Conservation (phyloP, 306 rosid genomes). For the Medicago arabica region DNA sequence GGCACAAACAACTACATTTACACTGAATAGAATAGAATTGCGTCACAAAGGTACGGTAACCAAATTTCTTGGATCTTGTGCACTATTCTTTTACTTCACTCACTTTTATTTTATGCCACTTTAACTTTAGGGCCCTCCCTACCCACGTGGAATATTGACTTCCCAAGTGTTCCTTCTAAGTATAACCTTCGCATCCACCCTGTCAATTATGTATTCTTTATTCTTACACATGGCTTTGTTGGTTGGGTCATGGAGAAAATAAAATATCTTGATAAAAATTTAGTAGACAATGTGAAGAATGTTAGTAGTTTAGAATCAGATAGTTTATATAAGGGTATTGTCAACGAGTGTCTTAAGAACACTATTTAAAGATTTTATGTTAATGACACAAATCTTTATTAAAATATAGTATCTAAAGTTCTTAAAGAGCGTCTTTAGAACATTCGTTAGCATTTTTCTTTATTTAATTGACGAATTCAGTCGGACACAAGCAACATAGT, state of each 20-base stretch:
- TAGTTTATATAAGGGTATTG: no score
- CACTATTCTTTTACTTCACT: conserved; percentile 9
- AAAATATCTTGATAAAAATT: neutral
- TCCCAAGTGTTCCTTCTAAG: conserved; percentile 2
- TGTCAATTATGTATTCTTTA: conserved; percentile 1
- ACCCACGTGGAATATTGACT: conserved; percentile 47
- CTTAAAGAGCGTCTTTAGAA: no score
- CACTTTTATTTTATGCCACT: conserved; percentile 27
- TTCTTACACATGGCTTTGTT: conserved; percentile 24
- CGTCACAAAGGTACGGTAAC: conserved; percentile 37
- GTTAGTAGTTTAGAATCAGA: no score
- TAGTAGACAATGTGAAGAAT: neutral
- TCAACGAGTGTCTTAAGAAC: no score
- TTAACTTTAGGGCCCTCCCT: conserved; percentile 19
- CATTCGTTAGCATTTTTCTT: no score
- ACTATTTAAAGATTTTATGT: no score
- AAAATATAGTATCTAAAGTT: no score
- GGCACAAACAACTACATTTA: conserved; percentile 8
- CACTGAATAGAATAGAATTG: conserved; percentile 21
- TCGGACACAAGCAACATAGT: no score
- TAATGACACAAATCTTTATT: no score
- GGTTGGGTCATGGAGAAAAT: neutral
- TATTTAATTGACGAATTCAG: no score
- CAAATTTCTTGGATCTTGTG: conserved; percentile 54
- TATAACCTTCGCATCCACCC: neutral